Evolutionary conservation across 2,329 filamentous ascomycete genomes (phyloP).

Genomic region (Pezicula carpinea): DNA sequence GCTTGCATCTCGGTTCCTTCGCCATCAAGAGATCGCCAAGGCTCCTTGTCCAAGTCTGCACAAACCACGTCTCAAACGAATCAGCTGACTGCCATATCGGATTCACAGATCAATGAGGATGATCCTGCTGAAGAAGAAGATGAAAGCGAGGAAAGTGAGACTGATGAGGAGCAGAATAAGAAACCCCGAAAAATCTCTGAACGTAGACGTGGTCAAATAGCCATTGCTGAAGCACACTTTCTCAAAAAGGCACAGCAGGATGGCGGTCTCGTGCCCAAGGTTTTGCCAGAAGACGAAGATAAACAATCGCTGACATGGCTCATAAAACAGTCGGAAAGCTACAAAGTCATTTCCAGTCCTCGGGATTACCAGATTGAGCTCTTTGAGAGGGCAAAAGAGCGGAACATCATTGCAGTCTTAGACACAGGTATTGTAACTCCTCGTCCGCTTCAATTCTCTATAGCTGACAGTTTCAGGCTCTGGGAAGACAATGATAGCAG

Average conservation of each 20-base stretch:
- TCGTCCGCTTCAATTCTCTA: too few species aligned
- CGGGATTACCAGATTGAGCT: constrained; percentile 90
- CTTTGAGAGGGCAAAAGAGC: constrained; percentile 77
- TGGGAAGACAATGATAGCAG: constrained; percentile 95
- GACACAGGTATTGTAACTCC: constrained; percentile 65
- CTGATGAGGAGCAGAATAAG: constrained; percentile 13
- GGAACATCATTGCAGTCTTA: constrained; percentile 88
- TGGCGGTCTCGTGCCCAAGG: constrained; percentile 18
- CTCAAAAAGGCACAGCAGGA: constrained; percentile 23
- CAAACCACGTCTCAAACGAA: too few species aligned
- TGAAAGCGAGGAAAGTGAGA: constrained; percentile 8
- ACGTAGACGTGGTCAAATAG: constrained; percentile 44
- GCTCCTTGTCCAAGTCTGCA: not conserved
- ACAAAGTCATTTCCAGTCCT: constrained; percentile 67
- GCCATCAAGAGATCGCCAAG: not conserved
- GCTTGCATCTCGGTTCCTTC: too few species aligned
- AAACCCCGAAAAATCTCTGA: constrained; percentile 37
- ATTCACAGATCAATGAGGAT: not conserved
- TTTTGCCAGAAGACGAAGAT: constrained; percentile 16
- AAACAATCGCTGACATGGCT: constrained; percentile 26
- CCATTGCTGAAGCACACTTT: constrained; percentile 43
- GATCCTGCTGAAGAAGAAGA: constrained; percentile 10
- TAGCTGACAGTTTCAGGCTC: too few species aligned
- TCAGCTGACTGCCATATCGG: too few species aligned
- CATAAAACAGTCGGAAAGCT: constrained; percentile 26